Evolutionary conservation across 2,329 filamentous ascomycete genomes (phyloP).

Genomic region (Stagonosporopsis cucurbitacearum): DNA sequence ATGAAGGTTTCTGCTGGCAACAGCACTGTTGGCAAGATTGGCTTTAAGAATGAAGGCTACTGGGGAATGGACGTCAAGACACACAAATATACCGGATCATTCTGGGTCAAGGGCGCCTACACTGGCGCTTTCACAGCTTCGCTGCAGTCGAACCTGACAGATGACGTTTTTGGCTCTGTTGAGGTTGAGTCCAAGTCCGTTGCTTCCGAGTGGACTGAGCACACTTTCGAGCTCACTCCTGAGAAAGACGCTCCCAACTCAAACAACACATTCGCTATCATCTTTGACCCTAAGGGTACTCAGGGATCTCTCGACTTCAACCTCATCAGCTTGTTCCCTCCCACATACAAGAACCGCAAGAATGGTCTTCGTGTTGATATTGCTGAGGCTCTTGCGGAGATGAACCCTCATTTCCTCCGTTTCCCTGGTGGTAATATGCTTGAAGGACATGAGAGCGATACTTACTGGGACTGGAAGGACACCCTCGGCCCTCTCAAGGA

Average conservation of each 20-base stretch:
- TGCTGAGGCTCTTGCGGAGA: slow-evolving; percentile 53
- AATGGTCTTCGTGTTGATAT: slow-evolving; percentile 61
- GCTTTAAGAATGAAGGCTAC: slow-evolving; percentile 59
- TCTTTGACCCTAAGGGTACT: slow-evolving; percentile 53
- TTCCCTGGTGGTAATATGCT: slow-evolving; percentile 61
- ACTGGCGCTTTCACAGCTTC: slow-evolving; percentile 48
- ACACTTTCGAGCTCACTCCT: slow-evolving; percentile 48
- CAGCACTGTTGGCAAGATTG: slow-evolving; percentile 48
- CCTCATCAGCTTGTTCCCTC: slow-evolving; percentile 61
- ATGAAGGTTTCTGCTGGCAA: slow-evolving; percentile 51
- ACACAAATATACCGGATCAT: slow-evolving; percentile 59
- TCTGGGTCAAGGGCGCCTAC: slow-evolving; percentile 54
- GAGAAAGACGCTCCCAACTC: slow-evolving; percentile 51
- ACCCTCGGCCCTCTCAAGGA: slow-evolving; percentile 57
- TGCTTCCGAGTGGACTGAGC: slow-evolving; percentile 49
- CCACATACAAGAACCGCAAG: slow-evolving; percentile 60
- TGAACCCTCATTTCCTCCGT: slow-evolving; percentile 56
- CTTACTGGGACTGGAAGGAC: slow-evolving; percentile 56
- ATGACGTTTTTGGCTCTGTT: slow-evolving; percentile 50
- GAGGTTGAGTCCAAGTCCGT: slow-evolving; percentile 39
- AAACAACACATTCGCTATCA: slow-evolving; percentile 61
- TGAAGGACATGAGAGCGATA: slow-evolving; percentile 37
- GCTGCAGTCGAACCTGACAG: slow-evolving; percentile 50
- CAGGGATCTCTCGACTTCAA: slow-evolving; percentile 52
- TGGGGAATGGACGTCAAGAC: slow-evolving; percentile 60